These are phyloP conservation scores for Trichoderma simmonsii DNA, from an alignment of 2,329 filamentous ascomycete genomes.

Conservation along the genomic window DNA sequence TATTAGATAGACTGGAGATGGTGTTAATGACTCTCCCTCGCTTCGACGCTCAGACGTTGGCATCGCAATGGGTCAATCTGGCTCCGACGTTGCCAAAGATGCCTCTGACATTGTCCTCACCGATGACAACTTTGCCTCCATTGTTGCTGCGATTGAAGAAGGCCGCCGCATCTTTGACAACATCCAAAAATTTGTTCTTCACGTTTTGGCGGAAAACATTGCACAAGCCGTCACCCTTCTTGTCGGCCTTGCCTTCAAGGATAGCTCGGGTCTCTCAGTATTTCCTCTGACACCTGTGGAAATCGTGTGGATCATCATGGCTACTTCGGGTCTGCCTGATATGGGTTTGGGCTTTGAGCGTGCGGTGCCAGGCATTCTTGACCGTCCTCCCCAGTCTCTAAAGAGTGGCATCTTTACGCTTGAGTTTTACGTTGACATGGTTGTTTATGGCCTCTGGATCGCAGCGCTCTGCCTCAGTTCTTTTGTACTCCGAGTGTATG, in stretches of 20 bases:
- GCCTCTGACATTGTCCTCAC: conserved; percentile 66
- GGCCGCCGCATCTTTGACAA: conserved; percentile 70
- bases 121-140: conserved; percentile 70
- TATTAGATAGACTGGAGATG: neutral
- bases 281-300: neutral
- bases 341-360: neutral
- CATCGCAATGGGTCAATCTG: conserved; percentile 52
- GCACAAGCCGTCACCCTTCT: conserved; percentile 53
- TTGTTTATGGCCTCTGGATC: neutral
- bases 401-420: neutral
- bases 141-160: conserved; percentile 68
- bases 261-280: neutral
- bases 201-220: conserved; percentile 65
- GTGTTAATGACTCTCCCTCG: neutral
- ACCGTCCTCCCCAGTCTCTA: neutral
- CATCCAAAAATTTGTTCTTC: conserved; percentile 70
- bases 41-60: neutral
- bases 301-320: neutral
- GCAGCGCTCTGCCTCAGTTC: neutral
- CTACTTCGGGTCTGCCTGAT: neutral
- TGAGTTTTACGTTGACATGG: neutral
- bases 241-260: neutral
- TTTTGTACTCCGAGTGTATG: neutral
- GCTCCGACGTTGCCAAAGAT: conserved; percentile 69
- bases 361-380: neutral